These are phyloP conservation scores for Plasmodium malariae DNA, from an alignment of 169 alveolate genomes.

Conservation along the genomic window DNA sequence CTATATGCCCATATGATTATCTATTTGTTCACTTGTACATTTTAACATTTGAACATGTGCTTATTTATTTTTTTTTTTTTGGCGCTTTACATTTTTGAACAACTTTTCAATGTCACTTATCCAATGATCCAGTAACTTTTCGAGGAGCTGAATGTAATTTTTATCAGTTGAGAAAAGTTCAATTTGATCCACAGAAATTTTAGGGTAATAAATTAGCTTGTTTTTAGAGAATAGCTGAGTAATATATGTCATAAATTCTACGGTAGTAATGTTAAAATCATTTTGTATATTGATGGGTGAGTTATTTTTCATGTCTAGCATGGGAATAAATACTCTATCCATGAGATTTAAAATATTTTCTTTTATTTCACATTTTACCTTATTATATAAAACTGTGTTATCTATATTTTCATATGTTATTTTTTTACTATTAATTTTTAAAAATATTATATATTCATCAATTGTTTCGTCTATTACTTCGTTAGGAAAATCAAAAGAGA, in stretches of 20 bases:
- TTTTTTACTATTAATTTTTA: conserved; percentile 46
- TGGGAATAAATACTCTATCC: conserved; percentile 70
- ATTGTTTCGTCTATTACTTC: conserved; percentile 63
- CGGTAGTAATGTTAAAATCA: conserved; percentile 66
- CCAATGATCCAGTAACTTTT: conserved; percentile 60
- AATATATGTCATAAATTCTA: conserved; percentile 71
- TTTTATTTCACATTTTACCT: conserved; percentile 52
- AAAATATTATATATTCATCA: conserved; percentile 58
- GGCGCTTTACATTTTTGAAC: conserved; percentile 38
- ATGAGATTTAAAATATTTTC: conserved; percentile 66
- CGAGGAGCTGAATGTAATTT: conserved; percentile 48
- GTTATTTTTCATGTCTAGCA: conserved; percentile 51
- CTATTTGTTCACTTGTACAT: no score
- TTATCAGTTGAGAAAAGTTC: conserved; percentile 27
- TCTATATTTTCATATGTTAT: conserved; percentile 68
- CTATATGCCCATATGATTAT: neutral
- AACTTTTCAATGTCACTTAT: conserved; percentile 52
- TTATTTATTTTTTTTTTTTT: neutral
- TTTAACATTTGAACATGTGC: neutral
- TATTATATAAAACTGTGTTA: conserved; percentile 38
- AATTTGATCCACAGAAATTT: conserved; percentile 24
- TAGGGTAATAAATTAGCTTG: conserved; percentile 66
- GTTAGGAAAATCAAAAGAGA: conserved; percentile 56
- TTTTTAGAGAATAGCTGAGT: conserved; percentile 61
- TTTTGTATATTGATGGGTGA: conserved; percentile 64